Evolutionary conservation across 352 stramenopile species (phyloP), one percentile per base, ranked within the genome.

Genomic region (Pythium inflatum): DNA sequence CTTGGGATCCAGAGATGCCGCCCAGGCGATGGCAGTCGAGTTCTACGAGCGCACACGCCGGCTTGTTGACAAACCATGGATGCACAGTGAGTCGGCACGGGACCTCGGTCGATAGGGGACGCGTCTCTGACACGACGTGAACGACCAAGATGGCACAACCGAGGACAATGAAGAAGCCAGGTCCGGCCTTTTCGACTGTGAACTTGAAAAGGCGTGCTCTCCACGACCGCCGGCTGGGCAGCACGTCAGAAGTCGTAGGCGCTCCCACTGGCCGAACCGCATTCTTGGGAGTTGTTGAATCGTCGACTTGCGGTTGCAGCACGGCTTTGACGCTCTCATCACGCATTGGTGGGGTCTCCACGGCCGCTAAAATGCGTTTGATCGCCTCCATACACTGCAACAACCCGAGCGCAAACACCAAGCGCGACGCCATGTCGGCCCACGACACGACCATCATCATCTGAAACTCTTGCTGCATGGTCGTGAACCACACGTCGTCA

Each of bases 361-460:
- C n/a, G n/a, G n/a, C n/a, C n/a, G n/a, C n/a, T n/a, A n/a, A n/a
- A n/a, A n/a, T n/a, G n/a, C n/a, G n/a, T 14, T 41, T 41, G 43
- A 50, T 50, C 20, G 43, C 11, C 18, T 50, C 43, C 43, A 50
- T 50, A n/a, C 43, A 50, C 43, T 50, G 43, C 11, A 50, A 9
- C 43, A 50, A 50, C 5, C 43, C 43, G 43, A 27, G 7, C 43
- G 43, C 43, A 12, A 50, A 50, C 11, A 50, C 43, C 43, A 50
- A 50, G 7, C 43, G 43, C 18, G 43, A 50, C 4, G 22, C 22
- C 43, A 50, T 50, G 22, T 50, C 43, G 3, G 20, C 43, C 43
- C 43, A 50, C 20, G 43, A 50, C 43, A 12, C 43, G 18, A 50
- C 43, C 43, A 50, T 2, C 43, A 50, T 56, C 48, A 56, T 56